These are phyloP conservation scores for Xylaria nigripes DNA, from an alignment of 495 filamentous ascomycete genomes.

Conservation along the genomic window DNA sequence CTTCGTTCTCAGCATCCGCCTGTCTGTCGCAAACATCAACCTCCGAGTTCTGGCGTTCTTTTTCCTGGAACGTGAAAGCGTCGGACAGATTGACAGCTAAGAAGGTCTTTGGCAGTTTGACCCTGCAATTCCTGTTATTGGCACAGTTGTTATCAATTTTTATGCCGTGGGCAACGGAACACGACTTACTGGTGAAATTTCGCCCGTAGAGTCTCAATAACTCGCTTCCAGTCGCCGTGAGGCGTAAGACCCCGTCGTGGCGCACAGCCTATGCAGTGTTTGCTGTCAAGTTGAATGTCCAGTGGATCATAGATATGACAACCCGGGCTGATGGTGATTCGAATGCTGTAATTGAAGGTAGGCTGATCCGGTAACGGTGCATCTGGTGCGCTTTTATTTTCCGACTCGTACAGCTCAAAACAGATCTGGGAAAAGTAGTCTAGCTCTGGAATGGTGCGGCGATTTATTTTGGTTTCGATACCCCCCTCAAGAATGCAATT, in stretches of 20 bases:
- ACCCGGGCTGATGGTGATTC: slow-evolving; percentile 89
- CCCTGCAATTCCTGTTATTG: slow-evolving; percentile 40
- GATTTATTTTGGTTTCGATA: slow-evolving; percentile 80
- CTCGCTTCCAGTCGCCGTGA: slow-evolving; percentile 91
- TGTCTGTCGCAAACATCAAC: slow-evolving; percentile 21
- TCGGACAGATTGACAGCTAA: slow-evolving; percentile 85
- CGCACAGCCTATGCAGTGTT: slow-evolving; percentile 89
- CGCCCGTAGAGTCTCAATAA: slow-evolving; percentile 85
- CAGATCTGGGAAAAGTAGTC: slow-evolving; percentile 97
- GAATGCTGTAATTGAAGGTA: slow-evolving; percentile 84
- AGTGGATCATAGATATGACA: slow-evolving; percentile 93
- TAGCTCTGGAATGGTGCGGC: slow-evolving; percentile 88
- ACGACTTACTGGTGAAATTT: slow-evolving; percentile 83
- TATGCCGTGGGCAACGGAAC: slow-evolving; percentile 4
- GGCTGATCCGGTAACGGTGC: slow-evolving; percentile 35
- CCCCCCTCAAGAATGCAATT: slow-evolving; percentile 98
- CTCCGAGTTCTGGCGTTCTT: slow-evolving; percentile 32
- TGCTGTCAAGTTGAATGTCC: slow-evolving; percentile 89
- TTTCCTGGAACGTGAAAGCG: slow-evolving; percentile 49
- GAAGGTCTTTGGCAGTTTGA: slow-evolving; percentile 91
- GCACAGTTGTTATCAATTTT: slow-evolving; percentile 3
- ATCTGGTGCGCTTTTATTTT: slow-evolving; percentile 52
- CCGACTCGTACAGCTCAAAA: slow-evolving; percentile 94
- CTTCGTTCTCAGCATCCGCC: slow-evolving; percentile 19
- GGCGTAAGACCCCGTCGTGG: slow-evolving; percentile 79